Evolutionary conservation across 805 yeast genomes (phyloP).

Genomic region (Candida multigemmis): DNA sequence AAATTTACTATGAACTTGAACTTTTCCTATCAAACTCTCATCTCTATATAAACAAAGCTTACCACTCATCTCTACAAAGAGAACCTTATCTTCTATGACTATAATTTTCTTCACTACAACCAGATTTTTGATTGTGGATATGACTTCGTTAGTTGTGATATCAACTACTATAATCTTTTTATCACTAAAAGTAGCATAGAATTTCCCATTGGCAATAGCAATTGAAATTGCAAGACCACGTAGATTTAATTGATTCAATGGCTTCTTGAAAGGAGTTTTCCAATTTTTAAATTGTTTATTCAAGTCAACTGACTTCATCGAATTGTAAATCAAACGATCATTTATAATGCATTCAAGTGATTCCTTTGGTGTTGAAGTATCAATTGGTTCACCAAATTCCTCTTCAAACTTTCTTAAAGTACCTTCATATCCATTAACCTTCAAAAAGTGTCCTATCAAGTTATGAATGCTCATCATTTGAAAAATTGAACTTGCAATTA

Average conservation of each 20-base stretch:
- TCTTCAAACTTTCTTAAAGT: slow-evolving; percentile 42
- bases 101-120: slow-evolving; percentile 28
- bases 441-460: slow-evolving; percentile 53
- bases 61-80: slow-evolving; percentile 50
- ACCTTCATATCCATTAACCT: slow-evolving; percentile 33
- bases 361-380: slow-evolving; percentile 15
- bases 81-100: slow-evolving; percentile 14
- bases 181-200: slow-evolving; percentile 11
- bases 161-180: slow-evolving; percentile 10
- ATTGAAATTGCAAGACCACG: slow-evolving; percentile 17
- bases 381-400: slow-evolving; percentile 32
- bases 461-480: slow-evolving; percentile 12
- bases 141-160: slow-evolving; percentile 7
- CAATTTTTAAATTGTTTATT: slow-evolving; percentile 13
- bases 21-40: slow-evolving; percentile 5
- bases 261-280: slow-evolving; percentile 16
- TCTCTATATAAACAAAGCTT: slow-evolving; percentile 9
- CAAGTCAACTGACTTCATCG: slow-evolving; percentile 5
- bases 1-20: slow-evolving; percentile 24
- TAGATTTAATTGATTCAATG: slow-evolving; percentile 5
- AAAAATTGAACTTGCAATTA: no score
- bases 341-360: slow-evolving; percentile 27
- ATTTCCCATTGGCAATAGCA: slow-evolving; percentile 2
- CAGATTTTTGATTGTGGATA: slow-evolving; percentile 9
- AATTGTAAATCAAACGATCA: slow-evolving; percentile 24